A percentile compares a stretch with the other conserved stretches of the same genome.
Evolutionary conservation across 352 stramenopile species (phyloP).

Genomic region (Phytopythium mirpurense): DNA sequence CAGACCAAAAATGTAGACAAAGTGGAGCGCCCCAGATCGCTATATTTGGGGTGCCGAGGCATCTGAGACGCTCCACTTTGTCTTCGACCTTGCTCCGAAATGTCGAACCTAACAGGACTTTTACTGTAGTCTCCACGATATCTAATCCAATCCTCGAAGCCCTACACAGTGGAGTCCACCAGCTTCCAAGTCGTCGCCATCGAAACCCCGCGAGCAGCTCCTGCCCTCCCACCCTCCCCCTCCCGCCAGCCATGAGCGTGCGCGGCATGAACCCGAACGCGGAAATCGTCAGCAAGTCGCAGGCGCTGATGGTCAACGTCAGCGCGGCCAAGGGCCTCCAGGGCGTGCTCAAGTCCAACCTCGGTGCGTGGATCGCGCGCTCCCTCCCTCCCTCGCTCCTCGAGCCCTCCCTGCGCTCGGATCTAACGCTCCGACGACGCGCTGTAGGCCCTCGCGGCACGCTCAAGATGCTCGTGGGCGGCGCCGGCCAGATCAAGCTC

Average conservation of each 20-base stretch:
- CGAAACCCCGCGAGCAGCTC: not conserved
- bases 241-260: conserved; percentile 45
- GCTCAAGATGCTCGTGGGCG: conserved; percentile 99
- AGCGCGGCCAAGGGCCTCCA: conserved; percentile 96
- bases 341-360: conserved; percentile 92
- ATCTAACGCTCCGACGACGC: not conserved
- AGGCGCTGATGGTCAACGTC: conserved; percentile 96
- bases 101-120: no score
- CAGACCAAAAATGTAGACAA: no score
- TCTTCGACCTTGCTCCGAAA: no score
- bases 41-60: no score
- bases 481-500: conserved; percentile 99
- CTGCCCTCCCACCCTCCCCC: not conserved
- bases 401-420: not conserved
- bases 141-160: conserved; percentile 36
- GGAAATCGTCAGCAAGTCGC: conserved; percentile 96
- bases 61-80: not conserved
- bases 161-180: no score
- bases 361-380: conserved; percentile 42
- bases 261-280: conserved; percentile 93
- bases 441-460: conserved; percentile 93
- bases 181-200: conserved; percentile 3
- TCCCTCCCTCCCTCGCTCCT: not conserved
- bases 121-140: no score
- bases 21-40: no score